Evolutionary conservation across 2,329 filamentous ascomycete genomes (phyloP).

Genomic region (Ophiocordyceps camponoti-floridani): DNA sequence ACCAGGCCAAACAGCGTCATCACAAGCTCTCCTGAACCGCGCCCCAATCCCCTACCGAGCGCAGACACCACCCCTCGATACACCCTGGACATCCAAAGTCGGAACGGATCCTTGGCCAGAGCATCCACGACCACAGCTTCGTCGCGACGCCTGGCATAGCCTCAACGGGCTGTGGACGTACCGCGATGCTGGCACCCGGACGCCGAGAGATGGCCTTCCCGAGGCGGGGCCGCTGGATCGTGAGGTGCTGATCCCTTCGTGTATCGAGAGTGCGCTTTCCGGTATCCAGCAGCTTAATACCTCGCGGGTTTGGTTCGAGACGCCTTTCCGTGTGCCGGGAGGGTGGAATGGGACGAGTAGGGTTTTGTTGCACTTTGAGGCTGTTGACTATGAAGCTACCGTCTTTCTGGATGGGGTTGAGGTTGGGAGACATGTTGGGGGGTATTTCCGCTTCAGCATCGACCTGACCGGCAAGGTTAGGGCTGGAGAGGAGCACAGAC

Average conservation of each 20-base stretch:
- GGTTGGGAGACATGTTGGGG: constrained; percentile 36
- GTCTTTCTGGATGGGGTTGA: constrained; percentile 39
- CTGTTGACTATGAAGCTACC: constrained; percentile 37
- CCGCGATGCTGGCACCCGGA: constrained; percentile 13
- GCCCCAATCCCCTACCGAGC: constrained; percentile 14
- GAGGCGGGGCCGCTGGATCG: constrained; percentile 10
- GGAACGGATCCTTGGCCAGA: constrained; percentile 38
- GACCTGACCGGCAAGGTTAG: constrained; percentile 32
- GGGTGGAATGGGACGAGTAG: constrained; percentile 21
- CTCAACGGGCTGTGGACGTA: constrained; percentile 43
- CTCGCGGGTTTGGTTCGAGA: constrained; percentile 30
- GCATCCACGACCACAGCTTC: constrained; percentile 37
- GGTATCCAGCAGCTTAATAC: constrained; percentile 25
- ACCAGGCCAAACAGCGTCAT: background rate
- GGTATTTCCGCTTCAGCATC: constrained; percentile 42
- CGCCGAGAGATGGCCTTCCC: constrained; percentile 4
- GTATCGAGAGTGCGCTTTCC: constrained; percentile 27
- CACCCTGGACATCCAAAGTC: constrained; percentile 32
- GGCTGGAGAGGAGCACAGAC: constrained; percentile 27
- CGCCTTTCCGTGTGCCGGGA: constrained; percentile 28
- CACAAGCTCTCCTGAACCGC: background rate
- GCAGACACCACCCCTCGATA: constrained; percentile 24
- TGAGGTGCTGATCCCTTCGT: constrained; percentile 24
- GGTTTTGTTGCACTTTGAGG: constrained; percentile 37
- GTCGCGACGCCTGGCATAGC: constrained; percentile 33